phyloP scores from a whole-genome alignment of 768 basidiomycete genomes.

The Xanthoconium purpureum region DNA sequence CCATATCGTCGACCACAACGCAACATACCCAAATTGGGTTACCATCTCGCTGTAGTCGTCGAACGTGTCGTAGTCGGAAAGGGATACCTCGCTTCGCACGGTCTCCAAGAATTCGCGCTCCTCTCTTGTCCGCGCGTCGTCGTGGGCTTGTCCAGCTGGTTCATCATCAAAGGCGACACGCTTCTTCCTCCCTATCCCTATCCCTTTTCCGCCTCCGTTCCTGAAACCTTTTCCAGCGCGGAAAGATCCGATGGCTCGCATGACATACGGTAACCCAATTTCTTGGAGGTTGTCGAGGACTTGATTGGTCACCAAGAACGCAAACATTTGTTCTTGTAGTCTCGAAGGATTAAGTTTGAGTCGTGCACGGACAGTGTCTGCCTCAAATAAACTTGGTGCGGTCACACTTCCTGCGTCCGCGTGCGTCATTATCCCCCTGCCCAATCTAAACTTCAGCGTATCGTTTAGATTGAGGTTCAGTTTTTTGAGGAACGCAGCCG shows the following conservation, averaged over 20 bases:
- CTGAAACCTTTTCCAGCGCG: constrained; percentile 42
- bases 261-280: constrained; percentile 75
- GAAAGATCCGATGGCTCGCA: constrained; percentile 55
- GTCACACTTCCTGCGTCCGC: constrained; percentile 15
- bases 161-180: constrained; percentile 73
- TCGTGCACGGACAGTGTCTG: constrained; percentile 46
- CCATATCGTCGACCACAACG: constrained; percentile 93
- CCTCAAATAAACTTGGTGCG: constrained; percentile 44
- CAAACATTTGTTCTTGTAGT: constrained; percentile 89
- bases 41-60: constrained; percentile 97
- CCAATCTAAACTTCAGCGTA: constrained; percentile 31
- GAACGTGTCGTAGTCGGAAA: constrained; percentile 80
- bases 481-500: constrained; percentile 19
- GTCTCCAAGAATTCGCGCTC: constrained; percentile 79
- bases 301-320: constrained; percentile 88
- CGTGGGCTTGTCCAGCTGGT: constrained; percentile 27
- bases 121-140: constrained; percentile 41
- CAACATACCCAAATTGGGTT: constrained; percentile 90
- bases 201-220: constrained; percentile 20
- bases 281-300: constrained; percentile 74
- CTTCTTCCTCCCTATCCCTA: constrained; percentile 46
- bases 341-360: constrained; percentile 64
- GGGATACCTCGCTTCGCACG: constrained; percentile 70
- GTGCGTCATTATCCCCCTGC: constrained; percentile 6
- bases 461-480: constrained; percentile 24